These are phyloP conservation scores for Candida pseudoglaebosa DNA, from an alignment of 805 yeast species.

Conservation along the genomic window DNA sequence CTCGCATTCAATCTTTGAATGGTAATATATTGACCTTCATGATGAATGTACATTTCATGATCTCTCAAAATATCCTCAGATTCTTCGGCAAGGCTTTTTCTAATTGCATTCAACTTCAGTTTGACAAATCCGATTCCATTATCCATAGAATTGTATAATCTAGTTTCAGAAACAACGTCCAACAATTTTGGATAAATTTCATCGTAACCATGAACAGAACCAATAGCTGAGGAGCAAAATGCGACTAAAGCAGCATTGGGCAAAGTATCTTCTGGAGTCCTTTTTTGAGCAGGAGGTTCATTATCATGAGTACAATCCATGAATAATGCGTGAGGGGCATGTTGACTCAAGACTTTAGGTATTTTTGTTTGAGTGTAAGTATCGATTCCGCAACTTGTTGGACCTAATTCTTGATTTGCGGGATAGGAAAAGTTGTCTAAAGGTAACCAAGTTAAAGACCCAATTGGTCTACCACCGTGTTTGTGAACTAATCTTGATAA, in stretches of 20 bases:
- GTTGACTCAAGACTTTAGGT: constrained; percentile 60
- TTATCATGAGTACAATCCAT: constrained; percentile 99
- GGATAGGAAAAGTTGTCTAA: constrained; percentile 72
- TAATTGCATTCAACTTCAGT: constrained; percentile 50
- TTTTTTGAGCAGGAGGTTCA: constrained; percentile 80
- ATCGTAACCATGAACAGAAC: constrained; percentile 91
- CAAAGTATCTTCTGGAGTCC: constrained; percentile 90
- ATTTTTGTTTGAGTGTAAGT: constrained; percentile 61
- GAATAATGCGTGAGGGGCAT: constrained; percentile 87
- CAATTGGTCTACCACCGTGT: constrained; percentile 95
- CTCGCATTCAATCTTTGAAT: constrained; percentile 81
- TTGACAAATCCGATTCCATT: constrained; percentile 79
- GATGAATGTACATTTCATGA: constrained; percentile 92
- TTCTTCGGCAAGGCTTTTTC: constrained; percentile 53
- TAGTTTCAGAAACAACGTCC: constrained; percentile 73
- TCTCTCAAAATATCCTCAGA: constrained; percentile 50
- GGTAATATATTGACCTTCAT: constrained; percentile 88
- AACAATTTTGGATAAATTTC: constrained; percentile 82
- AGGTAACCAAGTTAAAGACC: constrained; percentile 80
- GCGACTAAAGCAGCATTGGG: constrained; percentile 95
- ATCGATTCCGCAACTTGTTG: constrained; percentile 18
- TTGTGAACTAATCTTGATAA: constrained; percentile 80
- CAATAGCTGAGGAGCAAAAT: constrained; percentile 88
- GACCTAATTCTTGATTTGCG: constrained; percentile 39
- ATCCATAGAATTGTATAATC: constrained; percentile 47